Conservation (phyloP, 805 yeast genomes). For the Wickerhamomyces canadensis region DNA sequence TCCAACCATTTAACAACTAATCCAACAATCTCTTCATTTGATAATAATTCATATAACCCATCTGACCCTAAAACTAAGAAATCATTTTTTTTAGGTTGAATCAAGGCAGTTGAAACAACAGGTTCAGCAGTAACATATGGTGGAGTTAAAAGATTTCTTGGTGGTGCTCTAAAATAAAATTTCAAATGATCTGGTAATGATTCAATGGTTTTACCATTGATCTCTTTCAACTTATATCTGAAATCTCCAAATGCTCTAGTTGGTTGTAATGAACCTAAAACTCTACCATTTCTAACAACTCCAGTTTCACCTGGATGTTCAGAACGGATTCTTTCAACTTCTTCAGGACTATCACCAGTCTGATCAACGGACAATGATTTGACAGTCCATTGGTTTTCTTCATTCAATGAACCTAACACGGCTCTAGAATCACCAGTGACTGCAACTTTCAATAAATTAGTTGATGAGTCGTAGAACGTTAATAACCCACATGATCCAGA, state of each 20-base stretch:
- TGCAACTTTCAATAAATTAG: slow-evolving; percentile 75
- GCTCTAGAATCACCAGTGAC: slow-evolving; percentile 97
- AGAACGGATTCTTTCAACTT: slow-evolving; percentile 70
- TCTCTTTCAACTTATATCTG: slow-evolving; percentile 73
- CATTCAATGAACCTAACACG: slow-evolving; percentile 66
- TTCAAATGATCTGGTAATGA: slow-evolving; percentile 74
- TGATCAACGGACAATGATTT: slow-evolving; percentile 84
- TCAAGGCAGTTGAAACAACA: slow-evolving; percentile 74
- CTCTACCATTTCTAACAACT: slow-evolving; percentile 80
- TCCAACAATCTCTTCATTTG: slow-evolving; percentile 89
- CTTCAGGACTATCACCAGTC: slow-evolving; percentile 87
- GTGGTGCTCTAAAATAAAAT: slow-evolving; percentile 76
- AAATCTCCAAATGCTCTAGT: slow-evolving; percentile 97
- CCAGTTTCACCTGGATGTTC: slow-evolving; percentile 88
- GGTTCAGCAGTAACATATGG: slow-evolving; percentile 99
- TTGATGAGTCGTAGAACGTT: slow-evolving; percentile 76
- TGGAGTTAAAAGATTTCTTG: slow-evolving; percentile 73
- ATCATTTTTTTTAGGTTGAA: slow-evolving; percentile 66
- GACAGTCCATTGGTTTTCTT: slow-evolving; percentile 77
- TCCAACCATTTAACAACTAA: slow-evolving; percentile 94
- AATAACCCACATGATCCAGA: slow-evolving; percentile 93
- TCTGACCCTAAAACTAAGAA: slow-evolving; percentile 92
- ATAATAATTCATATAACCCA: slow-evolving; percentile 86
- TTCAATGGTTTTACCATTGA: slow-evolving; percentile 33
- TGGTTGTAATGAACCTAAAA: slow-evolving; percentile 91